Evolutionary conservation across 768 basidiomycete genomes (phyloP).

Genomic region (Baorangia bicolor): DNA sequence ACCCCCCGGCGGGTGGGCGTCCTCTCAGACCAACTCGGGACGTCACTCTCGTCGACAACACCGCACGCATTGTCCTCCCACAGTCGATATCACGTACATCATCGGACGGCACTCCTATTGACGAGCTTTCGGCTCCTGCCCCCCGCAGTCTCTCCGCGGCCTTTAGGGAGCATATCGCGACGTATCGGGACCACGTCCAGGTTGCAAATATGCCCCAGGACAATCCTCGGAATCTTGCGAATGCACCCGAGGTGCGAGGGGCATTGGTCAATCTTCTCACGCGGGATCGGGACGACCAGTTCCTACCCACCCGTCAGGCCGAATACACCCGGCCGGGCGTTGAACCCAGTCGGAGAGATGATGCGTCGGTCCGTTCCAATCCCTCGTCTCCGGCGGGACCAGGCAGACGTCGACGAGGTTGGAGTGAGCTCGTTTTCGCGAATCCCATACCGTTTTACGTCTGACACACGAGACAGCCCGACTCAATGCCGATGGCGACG

Average conservation of each 20-base stretch:
- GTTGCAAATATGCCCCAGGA: constrained; percentile 6
- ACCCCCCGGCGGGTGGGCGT: constrained; percentile 9
- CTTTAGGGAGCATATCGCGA: constrained; percentile 20
- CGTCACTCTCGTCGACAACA: constrained; percentile 19
- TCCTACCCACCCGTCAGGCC: constrained; percentile 1
- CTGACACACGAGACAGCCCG: constrained; percentile 29
- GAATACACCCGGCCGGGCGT: constrained; percentile 2
- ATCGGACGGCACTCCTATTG: constrained; percentile 20
- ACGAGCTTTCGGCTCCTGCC: constrained; percentile 12
- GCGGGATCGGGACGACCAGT: constrained; percentile 25
- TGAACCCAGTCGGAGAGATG: constrained; percentile 14
- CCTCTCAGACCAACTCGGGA: constrained; percentile 18
- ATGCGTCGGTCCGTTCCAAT: constrained; percentile 2
- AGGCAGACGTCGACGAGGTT: constrained; percentile 33
- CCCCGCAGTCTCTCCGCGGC: constrained; percentile 24
- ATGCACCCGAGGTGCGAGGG: constrained; percentile 24
- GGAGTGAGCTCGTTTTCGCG: constrained; percentile 25
- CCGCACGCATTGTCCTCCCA: constrained; percentile 17
- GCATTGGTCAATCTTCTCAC: constrained; percentile 23
- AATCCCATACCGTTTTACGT: background rate
- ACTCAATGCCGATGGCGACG: constrained; percentile 56
- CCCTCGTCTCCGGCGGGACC: constrained; percentile 14
- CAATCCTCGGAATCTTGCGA: constrained; percentile 22
- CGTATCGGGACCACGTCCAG: constrained; percentile 15
- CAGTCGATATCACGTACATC: constrained; percentile 26